These are phyloP conservation scores for Penicillium paneum DNA, from an alignment of 2,329 filamentous ascomycete genomes.

Conservation along the genomic window DNA sequence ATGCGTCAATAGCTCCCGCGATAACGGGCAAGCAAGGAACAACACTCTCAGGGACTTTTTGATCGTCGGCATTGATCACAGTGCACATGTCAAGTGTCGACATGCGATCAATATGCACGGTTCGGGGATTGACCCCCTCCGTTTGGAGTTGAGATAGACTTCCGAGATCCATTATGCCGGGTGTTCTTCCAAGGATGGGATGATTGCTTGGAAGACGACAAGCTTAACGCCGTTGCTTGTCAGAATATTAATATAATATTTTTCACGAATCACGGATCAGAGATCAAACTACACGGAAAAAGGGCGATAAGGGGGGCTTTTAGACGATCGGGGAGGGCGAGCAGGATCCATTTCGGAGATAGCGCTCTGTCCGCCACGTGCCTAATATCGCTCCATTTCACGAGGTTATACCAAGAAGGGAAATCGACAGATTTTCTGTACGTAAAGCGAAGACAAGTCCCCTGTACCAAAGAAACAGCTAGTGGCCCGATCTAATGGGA, in stretches of 20 bases:
- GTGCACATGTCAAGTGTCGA: slow-evolving; percentile 40
- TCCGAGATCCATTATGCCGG: slow-evolving; percentile 19
- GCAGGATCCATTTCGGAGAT: background rate
- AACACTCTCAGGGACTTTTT: slow-evolving; percentile 32
- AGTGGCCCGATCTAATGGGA: background rate
- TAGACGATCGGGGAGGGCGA: background rate
- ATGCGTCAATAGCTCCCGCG: slow-evolving; percentile 33
- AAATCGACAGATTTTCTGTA: background rate
- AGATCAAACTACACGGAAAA: background rate
- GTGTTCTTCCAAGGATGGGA: background rate
- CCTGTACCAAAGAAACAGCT: background rate
- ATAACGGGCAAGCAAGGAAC: slow-evolving; percentile 33
- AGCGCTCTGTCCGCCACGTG: background rate
- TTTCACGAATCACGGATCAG: background rate
- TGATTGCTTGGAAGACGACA: background rate
- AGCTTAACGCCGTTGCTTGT: background rate
- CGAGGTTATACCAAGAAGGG: background rate
- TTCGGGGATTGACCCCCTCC: slow-evolving; percentile 37
- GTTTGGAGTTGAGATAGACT: slow-evolving; percentile 36
- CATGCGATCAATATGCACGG: slow-evolving; percentile 36
- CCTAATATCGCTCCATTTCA: background rate
- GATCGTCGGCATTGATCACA: slow-evolving; percentile 40
- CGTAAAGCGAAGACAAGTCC: background rate
- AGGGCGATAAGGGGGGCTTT: background rate
- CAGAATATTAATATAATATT: background rate